Base-by-base conservation (phyloP, 768 basidiomycete genomes). In the Galerina sulciceps region DNA sequence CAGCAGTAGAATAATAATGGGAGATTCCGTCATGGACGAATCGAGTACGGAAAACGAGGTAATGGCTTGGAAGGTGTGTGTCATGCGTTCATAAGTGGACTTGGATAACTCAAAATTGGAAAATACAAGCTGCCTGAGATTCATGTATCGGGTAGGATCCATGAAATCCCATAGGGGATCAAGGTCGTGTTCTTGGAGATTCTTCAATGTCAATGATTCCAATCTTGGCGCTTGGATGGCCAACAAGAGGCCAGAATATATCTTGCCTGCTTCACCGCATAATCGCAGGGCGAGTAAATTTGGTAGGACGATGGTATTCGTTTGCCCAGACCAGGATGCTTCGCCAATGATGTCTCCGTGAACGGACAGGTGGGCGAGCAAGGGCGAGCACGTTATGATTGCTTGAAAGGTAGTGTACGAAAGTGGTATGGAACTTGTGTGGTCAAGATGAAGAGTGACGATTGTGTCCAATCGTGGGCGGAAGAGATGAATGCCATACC, bases 381-480 rank as follows among this genome's bases (percentile, higher is more conserved):
- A 46, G 1, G 70, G 68, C 4, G 76, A 70, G 0, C 71, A 60
- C 4, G 71, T 73, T n/a, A 81, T n/a, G 17, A 80, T 60, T 4
- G 60, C 59, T 14, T 66, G 63, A 52, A 83, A 76, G 4, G 69
- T 67, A 10, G 61, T 54, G 62, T 76, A 79, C 6, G 63, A 63
- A 6, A 82, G 66, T 18, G 78, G 73, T 4, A 79, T 49, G 2
- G 65, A 44, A 9, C 67, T 68, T 1, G 76, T 79, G 47, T 81
- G 76, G 51, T 82, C 79, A 36, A 85, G 71, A 57, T 82, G 79
- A 17, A 85, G 73, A 0, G 74, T 78, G 22, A 70, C 75, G 2
- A 81, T 62, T 4, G 59, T 57, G 0, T 66, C 20, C 15, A 81
- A 66, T 13, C 71, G 74, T 4, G 80, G 79, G 1, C 69, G 72